phyloP scores from a whole-genome alignment of 1,284 basidiomycete genomes.

The Boletus nobilissimus region DNA sequence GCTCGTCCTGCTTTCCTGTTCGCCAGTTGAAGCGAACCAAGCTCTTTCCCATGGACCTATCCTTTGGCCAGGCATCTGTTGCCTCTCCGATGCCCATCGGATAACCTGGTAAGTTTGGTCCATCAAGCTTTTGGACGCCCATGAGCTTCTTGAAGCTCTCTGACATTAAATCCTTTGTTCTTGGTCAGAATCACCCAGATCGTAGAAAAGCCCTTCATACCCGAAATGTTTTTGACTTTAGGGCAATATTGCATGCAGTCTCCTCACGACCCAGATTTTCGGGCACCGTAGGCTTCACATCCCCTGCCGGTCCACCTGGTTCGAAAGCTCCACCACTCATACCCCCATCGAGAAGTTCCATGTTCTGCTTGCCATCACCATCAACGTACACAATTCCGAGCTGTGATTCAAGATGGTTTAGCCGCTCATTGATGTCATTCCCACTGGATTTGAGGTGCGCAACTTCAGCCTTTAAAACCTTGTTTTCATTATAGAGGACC shows the following conservation, averaged over 20 bases:
- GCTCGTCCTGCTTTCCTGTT: not conserved
- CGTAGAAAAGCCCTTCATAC: not conserved
- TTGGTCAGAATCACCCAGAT: too few relatives aligned
- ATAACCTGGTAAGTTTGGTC: not conserved
- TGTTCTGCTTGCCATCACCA: not conserved
- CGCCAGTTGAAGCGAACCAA: not conserved
- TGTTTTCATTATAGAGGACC: not conserved
- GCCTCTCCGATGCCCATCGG: not conserved
- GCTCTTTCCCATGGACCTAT: not conserved
- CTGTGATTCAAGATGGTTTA: not conserved
- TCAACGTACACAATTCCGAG: not conserved
- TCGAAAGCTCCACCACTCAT: not conserved
- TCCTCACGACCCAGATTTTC: too few relatives aligned
- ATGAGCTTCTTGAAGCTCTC: not conserved
- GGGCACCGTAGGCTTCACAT: too few relatives aligned
- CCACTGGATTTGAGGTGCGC: not conserved
- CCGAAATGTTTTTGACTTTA: not conserved
- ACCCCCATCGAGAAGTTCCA: not conserved
- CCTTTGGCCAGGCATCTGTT: not conserved
- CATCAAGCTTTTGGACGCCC: not conserved
- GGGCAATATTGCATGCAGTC: not conserved
- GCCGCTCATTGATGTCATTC: not conserved
- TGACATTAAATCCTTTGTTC: too few relatives aligned
- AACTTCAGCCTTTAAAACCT: not conserved
- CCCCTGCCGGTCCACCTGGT: too few relatives aligned